Evolutionary conservation across 352 stramenopile species (phyloP).

Genomic region (Phytophthora rubi): DNA sequence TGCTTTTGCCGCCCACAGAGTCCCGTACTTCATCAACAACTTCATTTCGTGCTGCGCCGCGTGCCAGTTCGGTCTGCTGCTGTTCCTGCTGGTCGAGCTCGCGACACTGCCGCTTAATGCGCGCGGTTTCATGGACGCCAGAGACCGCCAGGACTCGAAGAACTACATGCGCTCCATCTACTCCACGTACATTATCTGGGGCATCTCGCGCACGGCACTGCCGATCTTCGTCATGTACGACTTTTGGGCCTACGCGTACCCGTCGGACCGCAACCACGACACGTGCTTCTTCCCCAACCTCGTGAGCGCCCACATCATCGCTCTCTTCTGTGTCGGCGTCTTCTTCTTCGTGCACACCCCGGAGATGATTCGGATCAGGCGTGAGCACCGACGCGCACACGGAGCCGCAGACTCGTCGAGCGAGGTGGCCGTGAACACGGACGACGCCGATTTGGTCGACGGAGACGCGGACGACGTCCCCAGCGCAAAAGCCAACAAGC

Average conservation of each 20-base stretch:
- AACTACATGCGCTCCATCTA: constrained; percentile 76
- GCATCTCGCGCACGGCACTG: constrained; percentile 71
- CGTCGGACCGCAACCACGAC: constrained; percentile 74
- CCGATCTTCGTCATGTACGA: constrained; percentile 80
- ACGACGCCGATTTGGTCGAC: constrained; percentile 34
- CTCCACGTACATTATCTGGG: constrained; percentile 78
- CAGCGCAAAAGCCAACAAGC: constrained; percentile 31
- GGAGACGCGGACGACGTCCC: constrained; percentile 34
- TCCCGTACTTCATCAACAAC: constrained; percentile 89
- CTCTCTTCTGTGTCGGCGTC: constrained; percentile 81
- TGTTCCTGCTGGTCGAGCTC: constrained; percentile 85
- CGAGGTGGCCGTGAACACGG: constrained; percentile 21
- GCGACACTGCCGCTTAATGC: constrained; percentile 80
- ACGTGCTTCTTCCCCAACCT: constrained; percentile 83
- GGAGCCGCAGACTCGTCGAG: constrained; percentile 20
- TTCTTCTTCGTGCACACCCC: constrained; percentile 86
- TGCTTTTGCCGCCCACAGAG: constrained; percentile 27
- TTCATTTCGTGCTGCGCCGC: constrained; percentile 82
- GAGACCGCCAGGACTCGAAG: constrained; percentile 69
- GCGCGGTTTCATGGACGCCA: constrained; percentile 76
- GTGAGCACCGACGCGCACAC: constrained; percentile 30
- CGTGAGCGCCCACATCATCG: constrained; percentile 77
- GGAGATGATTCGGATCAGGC: constrained; percentile 58
- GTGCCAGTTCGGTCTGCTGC: constrained; percentile 74
- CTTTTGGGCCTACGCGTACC: constrained; percentile 78